A percentile compares a stretch with the other conserved stretches of the same genome.
These are phyloP conservation scores for Nannochloropsis salina DNA, from an alignment of 108 stramenopile species.

Conservation along the genomic window DNA sequence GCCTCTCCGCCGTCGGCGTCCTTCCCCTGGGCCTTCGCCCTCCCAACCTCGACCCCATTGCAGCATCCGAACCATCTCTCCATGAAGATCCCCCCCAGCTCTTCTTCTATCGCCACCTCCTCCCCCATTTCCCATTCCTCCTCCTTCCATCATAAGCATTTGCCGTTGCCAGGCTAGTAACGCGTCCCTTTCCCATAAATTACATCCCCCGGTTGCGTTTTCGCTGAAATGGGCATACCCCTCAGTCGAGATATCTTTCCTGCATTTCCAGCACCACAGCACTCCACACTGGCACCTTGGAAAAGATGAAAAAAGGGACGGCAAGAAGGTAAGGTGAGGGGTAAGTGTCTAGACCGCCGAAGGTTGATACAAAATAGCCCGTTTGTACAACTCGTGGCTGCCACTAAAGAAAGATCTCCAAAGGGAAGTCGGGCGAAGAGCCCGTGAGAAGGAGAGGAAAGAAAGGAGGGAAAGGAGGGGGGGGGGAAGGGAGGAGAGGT, in stretches of 20 bases:
- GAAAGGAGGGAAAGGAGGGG: background rate
- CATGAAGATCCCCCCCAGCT: background rate
- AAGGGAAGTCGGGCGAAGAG: no score
- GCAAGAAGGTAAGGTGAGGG: background rate
- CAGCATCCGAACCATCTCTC: background rate
- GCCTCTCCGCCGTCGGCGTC: background rate
- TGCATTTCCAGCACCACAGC: background rate
- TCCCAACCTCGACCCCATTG: conserved; percentile 9
- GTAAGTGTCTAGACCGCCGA: background rate
- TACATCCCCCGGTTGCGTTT: background rate
- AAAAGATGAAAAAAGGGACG: background rate
- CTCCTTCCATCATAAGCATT: background rate
- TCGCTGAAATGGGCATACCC: background rate
- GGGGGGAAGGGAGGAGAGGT: background rate
- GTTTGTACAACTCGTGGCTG: background rate
- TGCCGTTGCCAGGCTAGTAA: background rate
- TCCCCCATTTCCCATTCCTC: background rate
- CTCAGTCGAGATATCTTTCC: background rate
- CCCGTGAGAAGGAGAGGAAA: background rate
- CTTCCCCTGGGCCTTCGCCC: background rate
- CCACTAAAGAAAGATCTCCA: no score
- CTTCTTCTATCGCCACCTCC: background rate
- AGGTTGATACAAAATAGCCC: background rate
- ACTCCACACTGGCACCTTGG: background rate
- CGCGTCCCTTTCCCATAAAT: background rate